Conservation (phyloP, 192 early-diverging fungal genomes). For the Backusella luteola region DNA sequence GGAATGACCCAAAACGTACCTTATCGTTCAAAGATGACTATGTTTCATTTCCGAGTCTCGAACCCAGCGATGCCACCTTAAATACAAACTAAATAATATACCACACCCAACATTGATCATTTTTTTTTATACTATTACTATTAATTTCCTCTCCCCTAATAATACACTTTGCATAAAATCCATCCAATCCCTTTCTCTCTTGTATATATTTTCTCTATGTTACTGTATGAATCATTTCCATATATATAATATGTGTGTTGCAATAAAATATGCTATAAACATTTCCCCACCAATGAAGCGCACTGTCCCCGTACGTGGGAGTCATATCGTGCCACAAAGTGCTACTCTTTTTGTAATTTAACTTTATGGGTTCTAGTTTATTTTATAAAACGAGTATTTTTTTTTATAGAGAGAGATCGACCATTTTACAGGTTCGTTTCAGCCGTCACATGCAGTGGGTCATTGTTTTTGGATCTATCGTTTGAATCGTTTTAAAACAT, state of each 20-base stretch:
- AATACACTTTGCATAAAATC: conserved; percentile 1
- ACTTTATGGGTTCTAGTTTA: not conserved
- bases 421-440: not conserved
- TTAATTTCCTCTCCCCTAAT: not conserved
- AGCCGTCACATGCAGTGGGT: not conserved
- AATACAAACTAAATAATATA: conserved; percentile 8
- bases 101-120: not conserved
- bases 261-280: conserved; percentile 9
- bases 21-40: conserved; percentile 22
- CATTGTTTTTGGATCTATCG: not conserved
- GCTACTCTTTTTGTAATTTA: not conserved
- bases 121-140: not conserved
- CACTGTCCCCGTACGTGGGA: not conserved
- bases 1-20: conserved; percentile 11
- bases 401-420: not conserved
- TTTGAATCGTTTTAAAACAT: not conserved
- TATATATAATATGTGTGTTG: conserved; percentile 8
- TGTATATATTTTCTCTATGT: not conserved
- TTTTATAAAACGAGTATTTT: not conserved
- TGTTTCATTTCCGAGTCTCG: conserved; percentile 23
- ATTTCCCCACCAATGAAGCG: conserved; percentile 4
- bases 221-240: conserved; percentile 5
- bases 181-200: not conserved
- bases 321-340: not conserved
- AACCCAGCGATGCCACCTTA: not conserved